Percentiles rank a stretch among this genome's conserved stretches.
phyloP scores from a whole-genome alignment of 2,329 filamentous ascomycete species.

The Rutstroemia sp. region DNA sequence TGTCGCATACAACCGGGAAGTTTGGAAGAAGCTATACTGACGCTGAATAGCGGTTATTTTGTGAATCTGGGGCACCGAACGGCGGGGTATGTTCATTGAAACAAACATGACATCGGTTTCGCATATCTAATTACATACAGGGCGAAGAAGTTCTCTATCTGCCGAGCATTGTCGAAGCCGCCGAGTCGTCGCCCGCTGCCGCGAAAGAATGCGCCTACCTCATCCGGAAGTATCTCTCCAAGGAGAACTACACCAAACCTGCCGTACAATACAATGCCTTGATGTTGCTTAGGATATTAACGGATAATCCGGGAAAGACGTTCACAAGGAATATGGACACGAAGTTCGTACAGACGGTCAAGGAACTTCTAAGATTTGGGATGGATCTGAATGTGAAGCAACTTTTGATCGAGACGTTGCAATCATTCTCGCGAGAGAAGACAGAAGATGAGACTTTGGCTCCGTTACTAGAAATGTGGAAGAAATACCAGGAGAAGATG shows the following conservation, averaged over 20 bases:
- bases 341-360: conserved; percentile 71
- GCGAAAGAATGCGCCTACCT: conserved; percentile 72
- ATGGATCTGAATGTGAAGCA: conserved; percentile 73
- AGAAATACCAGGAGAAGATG: conserved; percentile 66
- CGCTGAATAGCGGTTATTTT: conserved; percentile 61
- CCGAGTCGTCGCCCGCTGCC: conserved; percentile 83
- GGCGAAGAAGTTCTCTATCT: conserved; percentile 89
- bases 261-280: conserved; percentile 90
- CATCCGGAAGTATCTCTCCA: conserved; percentile 75
- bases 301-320: conserved; percentile 81
- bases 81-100: conserved; percentile 38
- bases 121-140: conserved; percentile 33
- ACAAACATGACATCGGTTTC: background rate
- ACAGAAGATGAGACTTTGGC: conserved; percentile 65
- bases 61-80: conserved; percentile 61
- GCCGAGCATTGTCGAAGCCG: conserved; percentile 86
- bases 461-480: conserved; percentile 78
- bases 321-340: conserved; percentile 89
- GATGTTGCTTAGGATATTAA: conserved; percentile 88
- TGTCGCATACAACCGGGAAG: conserved; percentile 1
- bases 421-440: conserved; percentile 62
- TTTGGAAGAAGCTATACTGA: conserved; percentile 13
- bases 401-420: conserved; percentile 80
- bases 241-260: conserved; percentile 56
- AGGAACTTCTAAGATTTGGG: conserved; percentile 64